Evolutionary conservation across 1,139 yeast species (phyloP).

Genomic region (Yamadazyma triangularis): DNA sequence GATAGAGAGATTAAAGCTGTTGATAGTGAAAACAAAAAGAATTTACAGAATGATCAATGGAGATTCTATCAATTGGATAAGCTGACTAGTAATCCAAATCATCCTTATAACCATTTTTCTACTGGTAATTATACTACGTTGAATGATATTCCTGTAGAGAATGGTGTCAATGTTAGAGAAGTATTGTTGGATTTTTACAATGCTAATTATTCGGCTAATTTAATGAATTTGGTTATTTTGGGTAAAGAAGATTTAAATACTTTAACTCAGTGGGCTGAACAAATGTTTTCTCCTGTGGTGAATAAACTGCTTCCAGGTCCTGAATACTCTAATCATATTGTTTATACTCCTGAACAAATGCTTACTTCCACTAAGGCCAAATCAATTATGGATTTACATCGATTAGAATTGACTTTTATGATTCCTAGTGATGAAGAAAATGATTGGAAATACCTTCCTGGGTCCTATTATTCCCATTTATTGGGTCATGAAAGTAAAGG

Average conservation of each 20-base stretch:
- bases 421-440: conserved; percentile 68
- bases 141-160: conserved; percentile 21
- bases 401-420: conserved; percentile 62
- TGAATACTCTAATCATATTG: conserved; percentile 30
- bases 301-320: conserved; percentile 54
- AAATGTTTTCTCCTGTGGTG: conserved; percentile 60
- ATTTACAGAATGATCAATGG: conserved; percentile 87
- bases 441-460: conserved; percentile 66
- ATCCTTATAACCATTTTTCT: conserved; percentile 72
- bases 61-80: conserved; percentile 82
- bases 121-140: conserved; percentile 68
- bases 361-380: conserved; percentile 58
- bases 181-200: conserved; percentile 58
- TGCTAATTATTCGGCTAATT: conserved; percentile 64
- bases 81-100: conserved; percentile 62
- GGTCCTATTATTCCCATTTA: conserved; percentile 68
- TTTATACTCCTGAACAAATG: conserved; percentile 43
- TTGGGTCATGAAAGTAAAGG: conserved; percentile 91
- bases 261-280: conserved; percentile 64
- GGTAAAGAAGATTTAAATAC: conserved; percentile 78
- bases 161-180: conserved; percentile 68
- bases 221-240: conserved; percentile 82
- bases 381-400: conserved; percentile 78
- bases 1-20: conserved; percentile 94
- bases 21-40: conserved; percentile 92